phyloP scores from a whole-genome alignment of 176 grass and related monocot species.

The Triticum timopheevii region DNA sequence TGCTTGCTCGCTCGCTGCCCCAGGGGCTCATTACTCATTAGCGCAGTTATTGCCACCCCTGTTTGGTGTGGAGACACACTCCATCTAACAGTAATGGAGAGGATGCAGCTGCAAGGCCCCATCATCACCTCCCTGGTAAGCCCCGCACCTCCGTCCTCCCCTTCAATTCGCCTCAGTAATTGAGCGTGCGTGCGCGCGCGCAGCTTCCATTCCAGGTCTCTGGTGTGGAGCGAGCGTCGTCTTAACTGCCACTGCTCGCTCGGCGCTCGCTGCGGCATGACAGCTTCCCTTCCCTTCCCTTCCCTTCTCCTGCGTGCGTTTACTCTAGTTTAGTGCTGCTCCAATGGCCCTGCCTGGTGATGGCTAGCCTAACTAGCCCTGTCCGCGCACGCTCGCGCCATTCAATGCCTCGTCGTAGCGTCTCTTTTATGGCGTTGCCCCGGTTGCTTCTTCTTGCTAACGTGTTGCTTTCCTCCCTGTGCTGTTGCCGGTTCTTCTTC shows the following conservation, averaged over 20 bases:
- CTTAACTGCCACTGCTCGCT: background rate
- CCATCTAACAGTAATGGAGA: slow-evolving; percentile 45
- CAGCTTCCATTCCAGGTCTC: slow-evolving; percentile 37
- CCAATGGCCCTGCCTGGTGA: background rate
- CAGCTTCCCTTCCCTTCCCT: slow-evolving; percentile 10
- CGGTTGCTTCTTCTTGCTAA: slow-evolving; percentile 23
- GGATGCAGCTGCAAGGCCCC: slow-evolving; percentile 69
- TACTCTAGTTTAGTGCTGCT: background rate
- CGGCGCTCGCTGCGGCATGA: background rate
- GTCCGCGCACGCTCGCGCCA: slow-evolving; percentile 50
- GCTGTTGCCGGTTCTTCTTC: slow-evolving; percentile 2
- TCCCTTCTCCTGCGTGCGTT: background rate
- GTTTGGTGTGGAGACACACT: background rate
- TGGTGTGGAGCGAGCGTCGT: background rate
- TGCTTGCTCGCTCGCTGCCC: background rate
- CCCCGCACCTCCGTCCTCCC: background rate
- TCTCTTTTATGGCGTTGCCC: slow-evolving; percentile 32
- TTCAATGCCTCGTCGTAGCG: slow-evolving; percentile 46
- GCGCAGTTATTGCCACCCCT: slow-evolving; percentile 45
- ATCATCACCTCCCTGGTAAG: slow-evolving; percentile 77
- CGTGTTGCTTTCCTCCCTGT: background rate
- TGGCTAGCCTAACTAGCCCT: slow-evolving; percentile 9
- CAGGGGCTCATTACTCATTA: slow-evolving; percentile 30
- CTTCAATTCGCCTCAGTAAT: background rate
- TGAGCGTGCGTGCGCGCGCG: background rate